phyloP scores from a whole-genome alignment of 1,284 basidiomycete species.

The Cutaneotrichosporon dermatis region DNA sequence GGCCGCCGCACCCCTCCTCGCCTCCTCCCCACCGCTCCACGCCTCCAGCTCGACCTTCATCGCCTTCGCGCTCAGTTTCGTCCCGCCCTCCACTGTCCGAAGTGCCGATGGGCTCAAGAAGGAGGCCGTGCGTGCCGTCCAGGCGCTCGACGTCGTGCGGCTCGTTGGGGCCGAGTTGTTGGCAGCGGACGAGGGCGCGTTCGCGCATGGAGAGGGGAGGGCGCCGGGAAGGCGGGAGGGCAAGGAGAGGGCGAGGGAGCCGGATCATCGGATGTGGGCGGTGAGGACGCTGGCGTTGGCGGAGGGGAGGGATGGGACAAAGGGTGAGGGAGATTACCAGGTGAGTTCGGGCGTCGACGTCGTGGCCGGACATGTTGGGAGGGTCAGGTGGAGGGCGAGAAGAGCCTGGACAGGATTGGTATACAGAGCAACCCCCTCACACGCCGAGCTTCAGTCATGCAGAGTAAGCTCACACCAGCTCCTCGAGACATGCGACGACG shows the following conservation, averaged over 20 bases:
- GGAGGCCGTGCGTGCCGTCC: slow-evolving; percentile 31
- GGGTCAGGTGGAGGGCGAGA: too few relatives aligned
- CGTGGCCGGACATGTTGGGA: too few relatives aligned
- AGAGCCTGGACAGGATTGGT: too few relatives aligned
- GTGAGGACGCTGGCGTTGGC: slow-evolving; percentile 32
- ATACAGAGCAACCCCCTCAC: too few relatives aligned
- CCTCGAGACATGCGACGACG: slow-evolving; percentile 41
- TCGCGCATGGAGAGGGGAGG: slow-evolving; percentile 32
- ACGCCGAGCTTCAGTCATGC: too few relatives aligned
- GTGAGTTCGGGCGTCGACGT: slow-evolving; percentile 15
- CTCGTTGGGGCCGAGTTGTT: slow-evolving; percentile 29
- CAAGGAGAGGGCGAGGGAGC: slow-evolving; percentile 37
- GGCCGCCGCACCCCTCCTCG: slow-evolving; percentile 21
- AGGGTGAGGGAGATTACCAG: slow-evolving; percentile 45
- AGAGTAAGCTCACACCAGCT: slow-evolving; percentile 28
- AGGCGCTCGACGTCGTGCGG: slow-evolving; percentile 36
- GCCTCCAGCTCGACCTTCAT: slow-evolving; percentile 37
- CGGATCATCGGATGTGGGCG: slow-evolving; percentile 48
- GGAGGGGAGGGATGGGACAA: slow-evolving; percentile 41
- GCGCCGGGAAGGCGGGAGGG: slow-evolving; percentile 19
- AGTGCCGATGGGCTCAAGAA: slow-evolving; percentile 25
- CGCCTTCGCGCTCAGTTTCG: slow-evolving; percentile 31
- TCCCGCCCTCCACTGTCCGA: slow-evolving; percentile 27
- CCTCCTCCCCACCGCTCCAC: slow-evolving; percentile 37
- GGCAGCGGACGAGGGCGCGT: slow-evolving; percentile 32